Evolutionary conservation across 225 moss, liverwort and hornwort species (phyloP).

Genomic region (Climacium dendroides): DNA sequence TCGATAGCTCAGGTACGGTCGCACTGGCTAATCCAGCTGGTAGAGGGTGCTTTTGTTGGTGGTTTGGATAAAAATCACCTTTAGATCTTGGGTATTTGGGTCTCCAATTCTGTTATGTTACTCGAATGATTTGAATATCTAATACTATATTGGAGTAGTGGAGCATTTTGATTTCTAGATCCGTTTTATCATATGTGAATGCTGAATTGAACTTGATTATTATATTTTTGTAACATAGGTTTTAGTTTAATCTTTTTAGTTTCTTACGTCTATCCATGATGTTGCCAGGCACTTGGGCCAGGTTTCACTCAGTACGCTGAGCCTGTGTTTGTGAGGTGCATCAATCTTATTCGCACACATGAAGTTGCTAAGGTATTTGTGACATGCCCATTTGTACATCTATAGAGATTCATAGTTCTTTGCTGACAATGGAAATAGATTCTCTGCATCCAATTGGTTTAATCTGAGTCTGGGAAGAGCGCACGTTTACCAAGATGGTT

Average conservation of each 20-base stretch:
- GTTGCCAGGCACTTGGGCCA: slow-evolving; percentile 76
- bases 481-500: no score
- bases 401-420: not conserved
- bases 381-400: not conserved
- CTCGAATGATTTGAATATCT: not conserved
- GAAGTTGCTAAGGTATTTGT: slow-evolving; percentile 77
- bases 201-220: not conserved
- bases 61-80: not conserved
- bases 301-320: slow-evolving; percentile 95
- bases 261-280: not conserved
- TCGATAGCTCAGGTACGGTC: slow-evolving; percentile 81
- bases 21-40: not conserved
- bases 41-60: not conserved
- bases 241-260: not conserved
- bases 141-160: not conserved
- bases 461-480: not conserved
- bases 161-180: not conserved
- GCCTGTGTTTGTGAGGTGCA: slow-evolving; percentile 94
- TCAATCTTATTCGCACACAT: slow-evolving; percentile 92
- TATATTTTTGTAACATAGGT: not conserved
- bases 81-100: not conserved
- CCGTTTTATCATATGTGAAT: not conserved
- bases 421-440: not conserved
- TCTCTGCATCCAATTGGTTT: not conserved
- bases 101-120: not conserved